Evolutionary conservation across 768 basidiomycete species (phyloP).

Genomic region (Hypholoma fasciculare): DNA sequence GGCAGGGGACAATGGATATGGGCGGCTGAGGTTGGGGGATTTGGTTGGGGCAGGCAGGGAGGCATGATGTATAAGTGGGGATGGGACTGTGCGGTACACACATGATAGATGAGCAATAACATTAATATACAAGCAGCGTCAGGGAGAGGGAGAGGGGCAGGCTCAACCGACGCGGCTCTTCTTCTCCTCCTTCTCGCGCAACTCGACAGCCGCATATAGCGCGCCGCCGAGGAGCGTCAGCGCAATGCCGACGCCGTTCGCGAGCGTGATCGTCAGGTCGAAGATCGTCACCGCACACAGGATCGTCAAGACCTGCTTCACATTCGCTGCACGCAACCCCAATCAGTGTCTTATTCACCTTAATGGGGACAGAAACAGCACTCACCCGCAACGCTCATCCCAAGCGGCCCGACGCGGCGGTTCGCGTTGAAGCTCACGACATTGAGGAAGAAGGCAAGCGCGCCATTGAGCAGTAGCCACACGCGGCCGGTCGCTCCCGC

Average conservation of each 20-base stretch:
- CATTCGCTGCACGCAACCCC: constrained; percentile 55
- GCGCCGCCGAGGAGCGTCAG: constrained; percentile 87
- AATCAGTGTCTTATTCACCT: not conserved
- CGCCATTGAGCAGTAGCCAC: constrained; percentile 74
- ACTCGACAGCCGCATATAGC: constrained; percentile 73
- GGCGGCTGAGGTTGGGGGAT: no score
- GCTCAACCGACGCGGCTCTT: constrained; percentile 8
- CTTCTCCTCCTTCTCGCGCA: constrained; percentile 40
- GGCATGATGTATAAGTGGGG: no score
- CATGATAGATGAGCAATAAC: no score
- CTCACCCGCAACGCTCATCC: constrained; percentile 89
- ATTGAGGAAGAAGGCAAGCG: constrained; percentile 90
- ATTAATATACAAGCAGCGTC: no score
- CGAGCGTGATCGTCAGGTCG: constrained; percentile 73
- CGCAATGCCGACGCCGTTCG: constrained; percentile 81
- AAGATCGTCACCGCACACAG: constrained; percentile 84
- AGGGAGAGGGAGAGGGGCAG: no score
- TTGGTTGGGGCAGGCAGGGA: no score
- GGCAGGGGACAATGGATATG: no score
- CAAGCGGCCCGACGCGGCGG: constrained; percentile 83
- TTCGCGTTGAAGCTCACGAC: constrained; percentile 97
- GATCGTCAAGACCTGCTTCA: constrained; percentile 93
- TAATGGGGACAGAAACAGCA: constrained; percentile 7
- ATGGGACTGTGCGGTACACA: no score
- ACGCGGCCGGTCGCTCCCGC: constrained; percentile 34